Evolutionary conservation across 805 yeast species (phyloP), one percentile per base, ranked within the genome.

Genomic region (Cyberlindnera japonica): DNA sequence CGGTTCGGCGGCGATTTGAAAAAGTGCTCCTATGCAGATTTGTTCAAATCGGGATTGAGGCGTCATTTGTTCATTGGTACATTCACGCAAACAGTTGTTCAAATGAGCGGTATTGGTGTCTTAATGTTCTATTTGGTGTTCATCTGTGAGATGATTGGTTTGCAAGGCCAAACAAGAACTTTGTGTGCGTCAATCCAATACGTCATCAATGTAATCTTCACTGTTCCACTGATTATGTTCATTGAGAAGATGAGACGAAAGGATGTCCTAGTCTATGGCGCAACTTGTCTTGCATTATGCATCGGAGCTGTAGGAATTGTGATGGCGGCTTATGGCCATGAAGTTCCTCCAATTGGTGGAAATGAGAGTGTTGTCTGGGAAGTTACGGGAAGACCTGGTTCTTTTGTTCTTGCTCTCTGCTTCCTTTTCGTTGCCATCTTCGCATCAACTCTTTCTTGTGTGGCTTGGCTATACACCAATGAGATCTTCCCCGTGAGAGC

Each of bases 401-500:
- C 75, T 0, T 43, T 63, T 2, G 57, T 70, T 1, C 49, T 77
- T 30, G 74, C 75, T 0, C 51, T 75, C 4, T 67, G 72, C 30
- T 65, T 69, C 28, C 55, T 72, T 34, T 59, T 71, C 34, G 70
- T 71, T 19, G 69, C 77, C 3, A 59, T 75, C 0, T 71, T 68
- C 51, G 64, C 79, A 1, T 54, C 75, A 1, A 64, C 76, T 1
- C 56, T 77, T 12, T 59, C 71, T 1, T 65, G 77, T 31, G 68
- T 68, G 3, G 67, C 77, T 24, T 69, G 74, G 74, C 53, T 76
- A 16, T 75, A 73, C 49, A 65, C 74, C 5, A 66, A 69, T 36
- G 82, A 77, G 48, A 55, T 74, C 5, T 66, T 77, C 31, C 75
- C 76, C 0, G 56, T 57, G 1, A 57, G 58, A 20, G 68, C 73